Base-by-base conservation (phyloP, 345 rosid species). In the Cardiospermum halicacabum region DNA sequence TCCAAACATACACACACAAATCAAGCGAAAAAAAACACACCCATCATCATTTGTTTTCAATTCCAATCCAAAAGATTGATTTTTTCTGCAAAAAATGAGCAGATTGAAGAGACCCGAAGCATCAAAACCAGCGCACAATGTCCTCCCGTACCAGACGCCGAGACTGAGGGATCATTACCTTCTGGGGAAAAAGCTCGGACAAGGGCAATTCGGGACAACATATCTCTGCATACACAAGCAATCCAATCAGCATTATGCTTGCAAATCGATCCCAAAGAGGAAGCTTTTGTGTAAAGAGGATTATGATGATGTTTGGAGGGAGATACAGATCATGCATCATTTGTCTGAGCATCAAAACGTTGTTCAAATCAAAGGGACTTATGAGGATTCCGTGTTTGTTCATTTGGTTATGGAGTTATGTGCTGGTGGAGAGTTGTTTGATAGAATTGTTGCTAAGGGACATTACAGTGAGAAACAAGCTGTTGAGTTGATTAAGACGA, bases 241-340 rank as follows among this genome's bases (percentile, higher is more conserved):
- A 11, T 75, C 89, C 0, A 65, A 71, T 34, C 56, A 57, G 27
- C 81, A 57, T 12, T 86, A 68, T 70, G 98, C 97, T 53, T 93
- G 97, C 82, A 93, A 93, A 70, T 93, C 98, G 22, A 93, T 93
- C 67, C 91, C 98, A 0, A 93, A 93, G 64, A 78, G 98, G 13
- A 93, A 93, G 70, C 94, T 93, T 21, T 68, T 93, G 0, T 93
- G 98, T 77, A 87, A 81, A 24, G 98, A 93, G 71, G 98, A 90
- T 62, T 93, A 85, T 63, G 98, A 93, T 32, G 98, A 93, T 54
- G 98, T 93, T 0, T 88, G 97, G 96, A 56, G 95, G 21, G 98
- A 93, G 87, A 91, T 93, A 76, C 98, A 93, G 89, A 93, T 93
- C 85, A 93, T 93, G 98, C 98, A 93, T 64, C 98, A 93, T 56